Evolutionary conservation across 2,329 filamentous ascomycete species (phyloP).

Genomic region (Geoglossum cookeanum): DNA sequence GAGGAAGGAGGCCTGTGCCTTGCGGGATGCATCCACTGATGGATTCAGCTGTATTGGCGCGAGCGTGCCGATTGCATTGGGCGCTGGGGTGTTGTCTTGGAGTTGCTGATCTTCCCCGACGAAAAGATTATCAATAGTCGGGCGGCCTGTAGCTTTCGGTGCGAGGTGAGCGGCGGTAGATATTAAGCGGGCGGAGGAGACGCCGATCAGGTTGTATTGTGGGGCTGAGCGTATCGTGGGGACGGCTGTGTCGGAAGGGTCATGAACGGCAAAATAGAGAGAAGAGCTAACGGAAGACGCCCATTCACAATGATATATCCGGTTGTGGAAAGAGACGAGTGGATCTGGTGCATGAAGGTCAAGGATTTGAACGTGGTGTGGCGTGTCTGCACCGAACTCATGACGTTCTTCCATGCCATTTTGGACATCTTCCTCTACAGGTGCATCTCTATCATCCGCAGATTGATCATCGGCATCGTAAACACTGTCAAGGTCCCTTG

Average conservation of each 20-base stretch:
- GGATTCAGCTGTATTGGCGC: conserved; percentile 1
- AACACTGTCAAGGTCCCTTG: conserved; percentile 1
- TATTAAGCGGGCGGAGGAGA: conserved; percentile 5
- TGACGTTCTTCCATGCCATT: conserved; percentile 21
- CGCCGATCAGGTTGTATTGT: conserved; percentile 8
- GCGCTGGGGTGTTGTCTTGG: background rate
- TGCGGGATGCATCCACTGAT: conserved; percentile 10
- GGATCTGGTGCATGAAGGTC: conserved; percentile 62
- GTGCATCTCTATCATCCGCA: conserved; percentile 13
- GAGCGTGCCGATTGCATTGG: background rate
- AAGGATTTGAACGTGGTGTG: conserved; percentile 49
- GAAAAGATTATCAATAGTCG: background rate
- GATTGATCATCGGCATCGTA: conserved; percentile 1
- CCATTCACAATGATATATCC: conserved; percentile 67
- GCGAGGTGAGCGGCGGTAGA: conserved; percentile 4
- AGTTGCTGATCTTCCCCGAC: background rate
- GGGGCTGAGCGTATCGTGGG: conserved; percentile 39
- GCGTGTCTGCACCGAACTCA: conserved; percentile 13
- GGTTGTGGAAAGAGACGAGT: conserved; percentile 59
- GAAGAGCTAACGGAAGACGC: conserved; percentile 69
- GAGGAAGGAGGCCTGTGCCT: conserved; percentile 36
- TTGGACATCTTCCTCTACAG: conserved; percentile 19
- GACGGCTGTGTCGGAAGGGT: conserved; percentile 29
- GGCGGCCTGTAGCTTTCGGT: background rate
- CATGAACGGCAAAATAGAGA: conserved; percentile 44